phyloP scores from a whole-genome alignment of 495 filamentous ascomycete genomes.

The Penicillium lividum region DNA sequence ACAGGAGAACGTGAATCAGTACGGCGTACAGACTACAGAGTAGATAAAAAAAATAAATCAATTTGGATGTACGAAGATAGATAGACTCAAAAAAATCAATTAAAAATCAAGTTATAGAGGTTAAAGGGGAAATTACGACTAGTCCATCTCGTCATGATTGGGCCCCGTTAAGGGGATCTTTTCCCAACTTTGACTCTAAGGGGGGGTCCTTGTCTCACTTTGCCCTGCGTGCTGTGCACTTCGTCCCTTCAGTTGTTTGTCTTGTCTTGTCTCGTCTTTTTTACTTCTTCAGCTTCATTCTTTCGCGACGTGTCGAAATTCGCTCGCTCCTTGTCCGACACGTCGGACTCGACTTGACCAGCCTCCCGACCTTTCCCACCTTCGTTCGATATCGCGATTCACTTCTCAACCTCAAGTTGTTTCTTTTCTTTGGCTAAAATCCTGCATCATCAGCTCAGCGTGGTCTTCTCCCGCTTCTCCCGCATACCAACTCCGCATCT shows the following conservation, averaged over 20 bases:
- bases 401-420: not conserved
- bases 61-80: not conserved
- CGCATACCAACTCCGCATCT: not conserved
- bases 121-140: conserved; percentile 1
- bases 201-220: conserved; percentile 19
- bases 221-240: conserved; percentile 28
- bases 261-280: conserved; percentile 3
- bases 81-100: no score
- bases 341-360: not conserved
- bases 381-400: not conserved
- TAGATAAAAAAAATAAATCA: not conserved
- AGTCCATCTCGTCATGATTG: not conserved
- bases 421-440: not conserved
- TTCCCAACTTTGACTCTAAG: conserved; percentile 1
- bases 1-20: not conserved
- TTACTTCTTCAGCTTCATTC: conserved; percentile 13
- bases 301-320: conserved; percentile 9
- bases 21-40: not conserved
- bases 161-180: not conserved
- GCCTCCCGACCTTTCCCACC: not conserved
- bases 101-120: not conserved
- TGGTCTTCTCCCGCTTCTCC: not conserved
- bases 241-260: conserved; percentile 6
- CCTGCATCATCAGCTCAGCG: not conserved
- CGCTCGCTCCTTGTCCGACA: conserved; percentile 1